These are phyloP conservation scores for Calocybe indica DNA, from an alignment of 768 basidiomycete species.

Conservation along the genomic window DNA sequence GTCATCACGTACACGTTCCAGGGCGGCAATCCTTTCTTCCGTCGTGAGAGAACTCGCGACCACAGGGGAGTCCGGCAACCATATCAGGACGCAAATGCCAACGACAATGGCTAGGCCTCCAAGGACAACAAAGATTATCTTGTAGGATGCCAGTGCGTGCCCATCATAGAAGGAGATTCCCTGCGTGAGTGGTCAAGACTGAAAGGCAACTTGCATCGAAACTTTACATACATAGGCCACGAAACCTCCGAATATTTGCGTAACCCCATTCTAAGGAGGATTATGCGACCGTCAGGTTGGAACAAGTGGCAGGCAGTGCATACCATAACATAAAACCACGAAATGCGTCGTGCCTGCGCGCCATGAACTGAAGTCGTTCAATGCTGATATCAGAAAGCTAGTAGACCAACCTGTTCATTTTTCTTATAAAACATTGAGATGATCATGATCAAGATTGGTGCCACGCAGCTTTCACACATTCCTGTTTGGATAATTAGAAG, in stretches of 20 bases:
- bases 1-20: conserved; percentile 64
- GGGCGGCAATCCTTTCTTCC: conserved; percentile 55
- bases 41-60: conserved; percentile 48
- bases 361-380: neutral
- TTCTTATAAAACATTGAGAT: conserved; percentile 69
- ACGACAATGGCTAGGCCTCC: conserved; percentile 57
- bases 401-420: conserved; percentile 43
- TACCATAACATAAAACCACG: conserved; percentile 67
- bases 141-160: conserved; percentile 44
- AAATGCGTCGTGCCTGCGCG: conserved; percentile 45
- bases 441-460: conserved; percentile 56
- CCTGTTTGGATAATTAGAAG: conserved; percentile 26
- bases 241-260: conserved; percentile 56
- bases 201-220: neutral
- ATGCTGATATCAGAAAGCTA: neutral
- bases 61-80: conserved; percentile 63
- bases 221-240: conserved; percentile 45
- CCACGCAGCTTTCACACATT: conserved; percentile 64
- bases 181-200: conserved; percentile 18
- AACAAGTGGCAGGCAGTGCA: neutral
- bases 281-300: neutral
- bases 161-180: conserved; percentile 53
- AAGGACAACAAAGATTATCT: conserved; percentile 55
- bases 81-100: conserved; percentile 48
- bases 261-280: conserved; percentile 45